Evolutionary conservation across 306 rosid genomes (phyloP).

Genomic region (Vigna mungo): DNA sequence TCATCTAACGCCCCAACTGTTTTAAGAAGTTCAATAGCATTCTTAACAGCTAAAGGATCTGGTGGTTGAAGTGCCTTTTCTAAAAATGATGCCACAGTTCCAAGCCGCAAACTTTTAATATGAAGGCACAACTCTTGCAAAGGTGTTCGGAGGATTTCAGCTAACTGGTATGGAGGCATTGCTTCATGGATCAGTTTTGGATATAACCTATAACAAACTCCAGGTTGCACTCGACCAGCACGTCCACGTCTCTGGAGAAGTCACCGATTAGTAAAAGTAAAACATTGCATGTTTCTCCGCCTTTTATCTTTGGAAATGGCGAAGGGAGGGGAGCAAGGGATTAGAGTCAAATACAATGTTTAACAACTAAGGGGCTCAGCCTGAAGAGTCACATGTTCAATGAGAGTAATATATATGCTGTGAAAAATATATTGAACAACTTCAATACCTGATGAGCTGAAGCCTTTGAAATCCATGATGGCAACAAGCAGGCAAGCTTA

Average conservation of each 20-base stretch:
- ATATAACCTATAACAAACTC: conserved; percentile 89
- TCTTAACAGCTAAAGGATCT: conserved; percentile 89
- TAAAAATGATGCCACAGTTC: conserved; percentile 85
- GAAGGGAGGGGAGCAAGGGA: background rate
- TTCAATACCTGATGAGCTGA: conserved; percentile 90
- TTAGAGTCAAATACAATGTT: conserved; percentile 33
- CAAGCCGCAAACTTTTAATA: conserved; percentile 93
- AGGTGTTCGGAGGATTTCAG: conserved; percentile 95
- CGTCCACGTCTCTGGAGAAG: conserved; percentile 92
- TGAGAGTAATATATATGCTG: conserved; percentile 22
- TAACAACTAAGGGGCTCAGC: conserved; percentile 18
- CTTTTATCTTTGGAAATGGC: conserved; percentile 9
- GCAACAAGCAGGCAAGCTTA: conserved; percentile 92
- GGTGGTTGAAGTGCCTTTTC: conserved; percentile 98
- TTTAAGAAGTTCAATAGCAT: conserved; percentile 94
- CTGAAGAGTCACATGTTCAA: conserved; percentile 25
- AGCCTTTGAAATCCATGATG: conserved; percentile 98
- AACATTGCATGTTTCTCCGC: conserved; percentile 31
- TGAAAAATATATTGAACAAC: conserved; percentile 32
- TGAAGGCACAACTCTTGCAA: conserved; percentile 98
- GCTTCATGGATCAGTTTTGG: conserved; percentile 86
- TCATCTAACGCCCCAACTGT: conserved; percentile 92
- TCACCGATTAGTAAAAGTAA: conserved; percentile 39
- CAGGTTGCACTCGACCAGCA: conserved; percentile 98
- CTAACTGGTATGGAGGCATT: conserved; percentile 90